These are phyloP conservation scores for Colletotrichum tropicicola DNA, from an alignment of 2,329 filamentous ascomycete species.

Conservation along the genomic window DNA sequence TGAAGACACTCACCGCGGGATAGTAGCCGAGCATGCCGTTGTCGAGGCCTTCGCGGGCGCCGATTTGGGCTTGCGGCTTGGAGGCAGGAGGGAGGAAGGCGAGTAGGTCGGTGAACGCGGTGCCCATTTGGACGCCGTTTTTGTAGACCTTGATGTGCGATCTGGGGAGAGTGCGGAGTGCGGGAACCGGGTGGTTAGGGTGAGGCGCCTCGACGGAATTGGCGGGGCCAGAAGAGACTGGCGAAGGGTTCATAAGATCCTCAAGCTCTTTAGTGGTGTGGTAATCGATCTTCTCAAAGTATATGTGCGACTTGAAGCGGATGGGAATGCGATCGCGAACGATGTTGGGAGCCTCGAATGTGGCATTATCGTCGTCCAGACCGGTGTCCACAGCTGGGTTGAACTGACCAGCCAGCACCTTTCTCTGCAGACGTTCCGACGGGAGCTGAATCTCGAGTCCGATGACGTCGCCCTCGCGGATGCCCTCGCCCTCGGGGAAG, in stretches of 20 bases:
- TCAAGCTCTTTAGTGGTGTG: slow-evolving; percentile 89
- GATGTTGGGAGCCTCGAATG: slow-evolving; percentile 76
- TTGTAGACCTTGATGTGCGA: slow-evolving; percentile 92
- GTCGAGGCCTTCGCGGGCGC: slow-evolving; percentile 86
- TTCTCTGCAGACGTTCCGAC: slow-evolving; percentile 84
- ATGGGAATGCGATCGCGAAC: slow-evolving; percentile 96
- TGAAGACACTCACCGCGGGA: slow-evolving; percentile 90
- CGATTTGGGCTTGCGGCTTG: slow-evolving; percentile 74
- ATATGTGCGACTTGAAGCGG: slow-evolving; percentile 90
- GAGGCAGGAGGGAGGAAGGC: slow-evolving; percentile 93
- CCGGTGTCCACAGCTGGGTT: slow-evolving; percentile 82
- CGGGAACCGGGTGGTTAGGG: slow-evolving; percentile 75
- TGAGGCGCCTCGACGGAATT: slow-evolving; percentile 68
- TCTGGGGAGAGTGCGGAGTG: slow-evolving; percentile 86
- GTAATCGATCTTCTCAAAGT: slow-evolving; percentile 94
- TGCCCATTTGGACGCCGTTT: slow-evolving; percentile 87
- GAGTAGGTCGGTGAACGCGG: slow-evolving; percentile 86
- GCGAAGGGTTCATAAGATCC: slow-evolving; percentile 78
- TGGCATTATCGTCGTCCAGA: slow-evolving; percentile 63
- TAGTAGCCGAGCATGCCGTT: slow-evolving; percentile 97
- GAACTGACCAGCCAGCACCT: slow-evolving; percentile 86
- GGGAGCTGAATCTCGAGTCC: slow-evolving; percentile 93
- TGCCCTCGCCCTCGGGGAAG: slow-evolving; percentile 79
- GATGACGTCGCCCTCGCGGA: slow-evolving; percentile 91
- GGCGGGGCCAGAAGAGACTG: slow-evolving; percentile 51